A percentile compares a stretch with the other conserved stretches of the same genome.
These are phyloP conservation scores for Tetradesmus lagerheimii DNA, from an alignment of 139 green algal species.

Conservation along the genomic window DNA sequence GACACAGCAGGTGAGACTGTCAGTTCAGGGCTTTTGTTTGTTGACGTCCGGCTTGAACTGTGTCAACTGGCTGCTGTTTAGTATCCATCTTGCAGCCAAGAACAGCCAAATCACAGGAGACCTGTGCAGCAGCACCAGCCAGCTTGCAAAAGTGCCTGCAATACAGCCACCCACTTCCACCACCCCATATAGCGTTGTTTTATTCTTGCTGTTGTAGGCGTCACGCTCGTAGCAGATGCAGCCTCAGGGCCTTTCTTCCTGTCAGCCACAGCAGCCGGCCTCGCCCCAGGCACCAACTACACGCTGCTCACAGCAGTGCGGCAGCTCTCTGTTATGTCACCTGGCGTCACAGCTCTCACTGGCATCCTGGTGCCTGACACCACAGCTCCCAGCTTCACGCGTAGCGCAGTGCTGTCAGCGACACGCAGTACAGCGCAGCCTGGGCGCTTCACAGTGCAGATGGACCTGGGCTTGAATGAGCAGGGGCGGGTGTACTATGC, in stretches of 20 bases:
- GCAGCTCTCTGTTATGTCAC: conserved; percentile 27
- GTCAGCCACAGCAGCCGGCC: not conserved
- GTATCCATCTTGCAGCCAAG: no score
- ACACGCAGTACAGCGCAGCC: not conserved
- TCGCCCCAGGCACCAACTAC: conserved; percentile 59
- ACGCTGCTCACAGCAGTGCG: conserved; percentile 52
- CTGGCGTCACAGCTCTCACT: conserved; percentile 48
- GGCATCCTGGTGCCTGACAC: conserved; percentile 59
- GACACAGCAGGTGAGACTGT: not conserved
- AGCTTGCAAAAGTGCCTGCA: not conserved
- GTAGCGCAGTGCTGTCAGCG: conserved; percentile 10
- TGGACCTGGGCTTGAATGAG: conserved; percentile 56
- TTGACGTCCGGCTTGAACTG: no score
- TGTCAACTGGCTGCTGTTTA: no score
- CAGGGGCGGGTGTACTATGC: conserved; percentile 46
- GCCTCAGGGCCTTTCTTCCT: conserved; percentile 1
- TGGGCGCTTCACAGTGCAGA: conserved; percentile 38
- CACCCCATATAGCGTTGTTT: not conserved
- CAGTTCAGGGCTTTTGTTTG: no score
- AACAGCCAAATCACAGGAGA: no score
- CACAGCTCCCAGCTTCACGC: conserved; percentile 51
- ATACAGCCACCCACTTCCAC: not conserved
- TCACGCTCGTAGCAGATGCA: conserved; percentile 14
- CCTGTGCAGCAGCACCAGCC: not conserved
- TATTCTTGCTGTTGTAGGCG: conserved; percentile 20